Evolutionary conservation across 768 basidiomycete genomes (phyloP), one percentile per base, ranked within the genome.

Genomic region (Boletus reticuloceps): DNA sequence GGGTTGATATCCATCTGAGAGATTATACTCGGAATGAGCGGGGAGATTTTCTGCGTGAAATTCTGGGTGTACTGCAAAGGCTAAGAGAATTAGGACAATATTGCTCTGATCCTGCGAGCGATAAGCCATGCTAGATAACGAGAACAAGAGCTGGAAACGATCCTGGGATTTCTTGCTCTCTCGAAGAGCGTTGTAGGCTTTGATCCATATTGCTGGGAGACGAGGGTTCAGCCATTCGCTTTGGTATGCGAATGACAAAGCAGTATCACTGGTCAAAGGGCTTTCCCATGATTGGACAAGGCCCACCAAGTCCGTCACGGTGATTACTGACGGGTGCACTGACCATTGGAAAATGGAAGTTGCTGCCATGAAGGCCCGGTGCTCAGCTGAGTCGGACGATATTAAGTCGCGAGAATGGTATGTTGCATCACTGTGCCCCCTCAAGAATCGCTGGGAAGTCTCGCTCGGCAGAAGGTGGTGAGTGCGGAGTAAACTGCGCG

Each of bases 51-150:
- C 48, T 0, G 10, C 1, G 6, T 41, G 19, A 46, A 64, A 55
- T 47, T 49, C 17, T 58, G 25, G 4, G 27, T 29, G 8, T 29
- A 63, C 41, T 2, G 62, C 58, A 46, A 75, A 72, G 0, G 75
- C 65, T 12, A 77, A 20, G 3, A 76, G 43, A 1, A 66, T 61
- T 0, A 64, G 59, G 8, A 72, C 53, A 17, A 70, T 50, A 6
- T 50, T 41, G 2, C 27, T 17, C 4, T 48, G 12, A 36, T 14
- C 6, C 34, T 36, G 6, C 13, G 65, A 68, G 5, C 45, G 44
- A 55, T 73, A 76, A 13, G 59, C 64, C 64, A 75, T 65, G 2
- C 71, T 63, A 7, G 72, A 61, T 6, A 76, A 56, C 2, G 67
- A 62, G 43, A 77, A 77, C 10, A 64, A 44, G 8, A 76, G 19